Evolutionary conservation across 768 basidiomycete species (phyloP), one percentile per base, ranked within the genome.

Genomic region (Leccinellum albellum): DNA sequence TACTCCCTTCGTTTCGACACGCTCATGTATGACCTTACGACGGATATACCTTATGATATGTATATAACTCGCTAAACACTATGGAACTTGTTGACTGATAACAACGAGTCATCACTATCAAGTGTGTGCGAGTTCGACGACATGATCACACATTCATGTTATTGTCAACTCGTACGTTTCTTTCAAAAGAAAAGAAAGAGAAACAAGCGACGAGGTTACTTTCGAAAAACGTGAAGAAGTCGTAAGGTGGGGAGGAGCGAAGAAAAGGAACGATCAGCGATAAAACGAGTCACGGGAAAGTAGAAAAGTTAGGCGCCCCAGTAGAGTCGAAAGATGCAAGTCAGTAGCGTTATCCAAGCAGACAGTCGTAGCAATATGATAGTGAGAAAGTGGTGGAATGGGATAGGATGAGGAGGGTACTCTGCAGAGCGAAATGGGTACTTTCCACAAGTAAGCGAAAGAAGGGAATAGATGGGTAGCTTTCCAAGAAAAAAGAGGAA

Each of bases 201-300:
- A 32, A 52, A 52, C 32, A 54, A 32, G 23, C 37, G 3, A 12
- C n/a, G 17, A 44, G 26, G 23, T 31, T 54, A 64, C 56, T 53
- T 52, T 61, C 58, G 29, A 50, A 37, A 44, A 44, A 51, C 61
- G 26, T 62, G 10, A 59, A 51, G 24, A 35, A 51, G 44, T 62
- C 61, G 50, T 62, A 45, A 63, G 28, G 20, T 13, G 50, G 6
- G 48, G 26, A 13, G 28, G 23, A 48, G 20, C 4, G 33, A 31
- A 17, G 20, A 23, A 33, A 23, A 24, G 21, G 33, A n/a, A 6
- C 13, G 17, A 53, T 58, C 42, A 46, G 21, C 28, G 44, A 49
- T 37, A 32, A 37, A 32, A 12, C 24, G 23, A 35, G 29, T 21
- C 8, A 32, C 29, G 15, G 21, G n/a, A 23, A 23, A 42, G 13